These are phyloP conservation scores for Cucurbita argyrosperma DNA, from an alignment of 306 rosid genomes.

Conservation along the genomic window DNA sequence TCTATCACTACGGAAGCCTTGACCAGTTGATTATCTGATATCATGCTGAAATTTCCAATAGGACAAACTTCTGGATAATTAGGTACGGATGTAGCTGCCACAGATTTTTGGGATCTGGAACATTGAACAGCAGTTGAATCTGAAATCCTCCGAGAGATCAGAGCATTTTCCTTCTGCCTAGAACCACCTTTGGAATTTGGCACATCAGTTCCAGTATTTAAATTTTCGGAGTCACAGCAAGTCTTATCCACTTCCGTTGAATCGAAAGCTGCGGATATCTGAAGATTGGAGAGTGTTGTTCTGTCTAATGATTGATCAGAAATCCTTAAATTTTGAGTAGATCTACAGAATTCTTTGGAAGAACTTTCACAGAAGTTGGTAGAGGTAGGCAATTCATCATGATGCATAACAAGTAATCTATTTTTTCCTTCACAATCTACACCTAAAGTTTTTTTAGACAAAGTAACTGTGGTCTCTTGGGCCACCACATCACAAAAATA, in stretches of 20 bases:
- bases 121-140: slow-evolving; percentile 1
- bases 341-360: slow-evolving; percentile 15
- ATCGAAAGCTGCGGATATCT: background rate
- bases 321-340: slow-evolving; percentile 11
- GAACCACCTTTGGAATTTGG: background rate
- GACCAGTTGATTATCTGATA: background rate
- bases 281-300: background rate
- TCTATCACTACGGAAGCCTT: slow-evolving; percentile 5
- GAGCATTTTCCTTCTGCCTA: background rate
- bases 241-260: background rate
- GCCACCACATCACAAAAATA: slow-evolving; percentile 12
- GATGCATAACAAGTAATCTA: slow-evolving; percentile 10
- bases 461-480: slow-evolving; percentile 10
- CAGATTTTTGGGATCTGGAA: background rate
- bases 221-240: background rate
- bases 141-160: background rate
- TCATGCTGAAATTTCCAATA: background rate
- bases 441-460: background rate
- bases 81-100: background rate
- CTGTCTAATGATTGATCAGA: slow-evolving; percentile 17
- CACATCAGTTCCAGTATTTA: background rate
- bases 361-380: slow-evolving; percentile 13
- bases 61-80: background rate
- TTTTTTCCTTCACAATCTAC: slow-evolving; percentile 27
- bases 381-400: slow-evolving; percentile 19